These are phyloP conservation scores for Lasiosphaeriaceae sp. DNA, from an alignment of 495 filamentous ascomycete species.

Conservation along the genomic window DNA sequence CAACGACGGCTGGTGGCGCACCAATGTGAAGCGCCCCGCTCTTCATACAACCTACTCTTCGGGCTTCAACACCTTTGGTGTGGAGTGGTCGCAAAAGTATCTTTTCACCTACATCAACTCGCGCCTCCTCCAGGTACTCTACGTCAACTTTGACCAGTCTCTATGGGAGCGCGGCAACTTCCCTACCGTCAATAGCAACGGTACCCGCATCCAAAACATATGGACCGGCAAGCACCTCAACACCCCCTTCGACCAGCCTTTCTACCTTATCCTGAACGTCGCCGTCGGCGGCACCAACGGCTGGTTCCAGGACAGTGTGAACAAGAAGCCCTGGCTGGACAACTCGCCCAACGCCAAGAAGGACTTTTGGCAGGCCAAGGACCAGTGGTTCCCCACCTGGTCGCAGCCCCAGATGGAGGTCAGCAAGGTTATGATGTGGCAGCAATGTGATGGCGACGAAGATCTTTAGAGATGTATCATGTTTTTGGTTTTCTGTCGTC, in stretches of 20 bases:
- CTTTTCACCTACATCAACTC: constrained; percentile 83
- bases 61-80: constrained; percentile 67
- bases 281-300: constrained; percentile 81
- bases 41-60: constrained; percentile 71
- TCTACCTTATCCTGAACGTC: constrained; percentile 79
- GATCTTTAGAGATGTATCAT: constrained; percentile 19
- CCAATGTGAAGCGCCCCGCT: constrained; percentile 70
- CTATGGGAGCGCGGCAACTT: constrained; percentile 76
- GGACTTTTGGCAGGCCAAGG: constrained; percentile 68
- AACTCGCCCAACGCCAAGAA: constrained; percentile 56
- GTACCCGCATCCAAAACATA: constrained; percentile 60
- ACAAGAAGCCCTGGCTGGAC: constrained; percentile 79
- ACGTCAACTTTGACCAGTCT: constrained; percentile 66
- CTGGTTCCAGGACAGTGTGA: constrained; percentile 70
- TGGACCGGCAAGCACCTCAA: constrained; percentile 63
- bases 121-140: constrained; percentile 73
- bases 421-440: constrained; percentile 74
- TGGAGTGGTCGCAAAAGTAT: constrained; percentile 88
- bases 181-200: constrained; percentile 62
- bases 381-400: constrained; percentile 76
- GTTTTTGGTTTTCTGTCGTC: not conserved
- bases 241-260: constrained; percentile 77
- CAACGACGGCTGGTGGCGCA: constrained; percentile 70
- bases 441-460: constrained; percentile 61
- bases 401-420: constrained; percentile 64